phyloP scores from a whole-genome alignment of 208 protist genomes.

The Trypanosoma mega region DNA sequence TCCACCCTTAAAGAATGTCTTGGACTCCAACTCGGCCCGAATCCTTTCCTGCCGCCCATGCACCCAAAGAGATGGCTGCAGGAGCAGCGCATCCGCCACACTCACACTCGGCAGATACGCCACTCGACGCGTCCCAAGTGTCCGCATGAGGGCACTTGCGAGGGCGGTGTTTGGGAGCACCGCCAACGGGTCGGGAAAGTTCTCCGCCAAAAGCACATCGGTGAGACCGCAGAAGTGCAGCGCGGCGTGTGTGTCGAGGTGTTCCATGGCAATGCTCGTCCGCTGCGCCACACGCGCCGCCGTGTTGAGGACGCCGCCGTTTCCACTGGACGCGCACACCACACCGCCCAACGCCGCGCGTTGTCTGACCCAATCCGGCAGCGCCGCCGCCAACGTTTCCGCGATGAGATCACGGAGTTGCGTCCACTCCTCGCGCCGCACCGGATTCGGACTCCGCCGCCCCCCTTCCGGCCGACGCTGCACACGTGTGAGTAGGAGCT shows the following conservation, averaged over 20 bases:
- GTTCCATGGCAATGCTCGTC: conserved; percentile 52
- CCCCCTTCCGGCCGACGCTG: conserved; percentile 48
- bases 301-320: conserved; percentile 73
- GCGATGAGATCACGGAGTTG: conserved; percentile 40
- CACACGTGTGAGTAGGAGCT: conserved; percentile 49
- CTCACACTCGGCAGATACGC: conserved; percentile 71
- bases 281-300: conserved; percentile 78
- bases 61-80: conserved; percentile 67
- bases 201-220: conserved; percentile 68
- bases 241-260: conserved; percentile 66
- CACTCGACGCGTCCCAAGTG: conserved; percentile 61
- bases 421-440: conserved; percentile 58
- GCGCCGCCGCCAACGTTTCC: conserved; percentile 30
- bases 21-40: conserved; percentile 16
- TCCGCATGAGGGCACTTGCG: conserved; percentile 49
- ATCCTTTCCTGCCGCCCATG: conserved; percentile 25
- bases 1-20: conserved; percentile 19
- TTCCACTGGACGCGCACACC: conserved; percentile 62
- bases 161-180: conserved; percentile 71
- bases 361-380: conserved; percentile 62
- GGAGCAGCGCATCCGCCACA: conserved; percentile 54
- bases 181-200: conserved; percentile 60
- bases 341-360: conserved; percentile 65
- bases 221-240: conserved; percentile 83
- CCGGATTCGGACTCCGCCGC: conserved; percentile 65